Conservation (phyloP, 2,329 filamentous ascomycete species). For the Epichloe amarillans region DNA sequence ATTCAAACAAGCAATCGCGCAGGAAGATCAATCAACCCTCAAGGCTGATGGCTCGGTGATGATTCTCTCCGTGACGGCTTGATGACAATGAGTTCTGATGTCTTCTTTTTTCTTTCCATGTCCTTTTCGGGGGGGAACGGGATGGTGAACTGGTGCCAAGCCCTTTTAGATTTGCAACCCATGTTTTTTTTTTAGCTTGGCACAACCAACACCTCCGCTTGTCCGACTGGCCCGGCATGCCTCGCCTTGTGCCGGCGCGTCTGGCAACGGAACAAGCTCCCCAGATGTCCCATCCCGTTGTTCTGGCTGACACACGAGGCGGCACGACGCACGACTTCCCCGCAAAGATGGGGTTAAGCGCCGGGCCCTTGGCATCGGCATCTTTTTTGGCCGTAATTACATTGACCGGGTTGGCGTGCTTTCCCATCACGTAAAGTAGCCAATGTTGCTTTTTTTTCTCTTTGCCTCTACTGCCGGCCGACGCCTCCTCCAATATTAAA, state of each 20-base stretch:
- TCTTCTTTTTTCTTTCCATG: background rate
- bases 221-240: background rate
- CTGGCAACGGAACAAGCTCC: background rate
- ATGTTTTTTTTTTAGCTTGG: background rate
- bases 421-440: conserved; percentile 1
- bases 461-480: background rate
- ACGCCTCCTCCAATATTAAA: background rate
- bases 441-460: background rate
- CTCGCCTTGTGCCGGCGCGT: conserved; percentile 6
- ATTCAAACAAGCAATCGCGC: too few relatives aligned
- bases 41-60: too few relatives aligned
- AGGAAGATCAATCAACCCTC: too few relatives aligned
- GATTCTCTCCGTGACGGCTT: too few relatives aligned
- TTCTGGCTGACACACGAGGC: background rate
- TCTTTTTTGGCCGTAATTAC: background rate
- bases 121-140: background rate
- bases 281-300: background rate
- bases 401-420: background rate
- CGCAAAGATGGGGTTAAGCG: conserved; percentile 3
- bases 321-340: background rate
- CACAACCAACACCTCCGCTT: background rate
- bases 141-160: background rate
- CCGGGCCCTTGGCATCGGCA: background rate
- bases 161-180: background rate
- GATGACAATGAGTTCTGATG: too few relatives aligned